Conservation (phyloP, 805 yeast genomes). For the Hanseniaspora pseudoguilliermondii region DNA sequence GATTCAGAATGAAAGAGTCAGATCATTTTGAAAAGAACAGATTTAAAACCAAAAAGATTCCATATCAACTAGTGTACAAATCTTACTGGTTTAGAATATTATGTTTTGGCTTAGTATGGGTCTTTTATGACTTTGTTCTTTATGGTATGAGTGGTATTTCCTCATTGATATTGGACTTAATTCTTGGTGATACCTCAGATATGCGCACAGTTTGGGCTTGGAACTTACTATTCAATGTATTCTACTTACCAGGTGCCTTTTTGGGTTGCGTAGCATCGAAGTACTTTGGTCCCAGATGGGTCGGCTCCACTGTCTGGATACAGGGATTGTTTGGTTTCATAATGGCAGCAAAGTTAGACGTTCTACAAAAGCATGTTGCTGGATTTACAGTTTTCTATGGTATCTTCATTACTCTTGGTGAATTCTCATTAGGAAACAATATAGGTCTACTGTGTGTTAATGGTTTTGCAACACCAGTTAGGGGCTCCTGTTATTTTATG, state of each 20-base stretch:
- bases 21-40: slow-evolving; percentile 57
- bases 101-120: slow-evolving; percentile 72
- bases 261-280: slow-evolving; percentile 76
- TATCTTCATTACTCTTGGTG: slow-evolving; percentile 76
- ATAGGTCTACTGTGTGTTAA: slow-evolving; percentile 80
- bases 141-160: slow-evolving; percentile 85
- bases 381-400: slow-evolving; percentile 82
- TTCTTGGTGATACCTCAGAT: slow-evolving; percentile 44
- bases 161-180: slow-evolving; percentile 46
- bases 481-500: slow-evolving; percentile 88
- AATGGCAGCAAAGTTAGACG: slow-evolving; percentile 61
- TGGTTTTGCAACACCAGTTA: slow-evolving; percentile 70
- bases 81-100: slow-evolving; percentile 73
- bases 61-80: slow-evolving; percentile 56
- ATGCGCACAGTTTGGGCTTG: slow-evolving; percentile 74
- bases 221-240: slow-evolving; percentile 78
- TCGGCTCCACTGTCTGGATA: slow-evolving; percentile 43
- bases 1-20: slow-evolving; percentile 65
- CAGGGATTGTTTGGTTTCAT: slow-evolving; percentile 74
- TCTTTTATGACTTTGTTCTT: slow-evolving; percentile 75
- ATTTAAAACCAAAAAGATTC: slow-evolving; percentile 47
- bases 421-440: slow-evolving; percentile 78
- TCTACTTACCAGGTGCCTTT: slow-evolving; percentile 83
- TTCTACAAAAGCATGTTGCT: slow-evolving; percentile 49
- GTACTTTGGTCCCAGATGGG: slow-evolving; percentile 78